Evolutionary conservation across 495 filamentous ascomycete genomes (phyloP).

Genomic region (Tetracladium setigerum): DNA sequence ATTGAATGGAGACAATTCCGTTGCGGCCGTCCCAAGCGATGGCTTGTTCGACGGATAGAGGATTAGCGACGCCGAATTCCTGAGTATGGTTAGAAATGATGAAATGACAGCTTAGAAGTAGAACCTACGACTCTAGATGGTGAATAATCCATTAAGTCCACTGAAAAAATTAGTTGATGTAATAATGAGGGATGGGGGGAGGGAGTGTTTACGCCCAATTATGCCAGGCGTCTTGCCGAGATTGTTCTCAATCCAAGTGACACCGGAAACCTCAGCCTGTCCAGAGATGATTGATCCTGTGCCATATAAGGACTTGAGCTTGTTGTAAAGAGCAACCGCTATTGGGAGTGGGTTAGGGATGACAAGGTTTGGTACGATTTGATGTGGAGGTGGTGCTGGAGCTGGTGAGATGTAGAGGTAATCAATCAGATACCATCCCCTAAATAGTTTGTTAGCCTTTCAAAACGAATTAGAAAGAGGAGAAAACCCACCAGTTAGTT

Average conservation of each 20-base stretch:
- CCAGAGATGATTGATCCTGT: slow-evolving; percentile 22
- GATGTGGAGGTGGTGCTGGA: slow-evolving; percentile 27
- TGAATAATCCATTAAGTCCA: slow-evolving; percentile 41
- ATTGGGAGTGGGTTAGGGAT: slow-evolving; percentile 23
- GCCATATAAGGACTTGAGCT: slow-evolving; percentile 22
- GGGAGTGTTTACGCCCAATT: too few species aligned
- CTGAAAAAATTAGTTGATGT: too few species aligned
- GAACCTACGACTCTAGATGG: slow-evolving; percentile 35
- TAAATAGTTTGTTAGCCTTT: not conserved
- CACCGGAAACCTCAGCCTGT: slow-evolving; percentile 32
- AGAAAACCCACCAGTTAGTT: slow-evolving; percentile 39
- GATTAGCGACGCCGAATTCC: slow-evolving; percentile 3
- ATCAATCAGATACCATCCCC: slow-evolving; percentile 31
- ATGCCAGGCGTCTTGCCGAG: slow-evolving; percentile 40
- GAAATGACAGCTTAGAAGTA: not conserved
- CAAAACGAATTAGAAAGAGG: not conserved
- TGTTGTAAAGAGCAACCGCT: slow-evolving; percentile 26
- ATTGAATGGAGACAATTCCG: slow-evolving; percentile 37
- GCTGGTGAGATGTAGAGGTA: slow-evolving; percentile 31
- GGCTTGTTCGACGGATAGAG: slow-evolving; percentile 36
- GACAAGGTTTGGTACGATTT: slow-evolving; percentile 24
- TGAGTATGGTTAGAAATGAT: too few species aligned
- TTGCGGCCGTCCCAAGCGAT: slow-evolving; percentile 31
- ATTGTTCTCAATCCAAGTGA: slow-evolving; percentile 30
- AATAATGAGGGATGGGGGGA: too few species aligned